Evolutionary conservation across 768 basidiomycete species (phyloP).

Genomic region (Serendipita sp.): DNA sequence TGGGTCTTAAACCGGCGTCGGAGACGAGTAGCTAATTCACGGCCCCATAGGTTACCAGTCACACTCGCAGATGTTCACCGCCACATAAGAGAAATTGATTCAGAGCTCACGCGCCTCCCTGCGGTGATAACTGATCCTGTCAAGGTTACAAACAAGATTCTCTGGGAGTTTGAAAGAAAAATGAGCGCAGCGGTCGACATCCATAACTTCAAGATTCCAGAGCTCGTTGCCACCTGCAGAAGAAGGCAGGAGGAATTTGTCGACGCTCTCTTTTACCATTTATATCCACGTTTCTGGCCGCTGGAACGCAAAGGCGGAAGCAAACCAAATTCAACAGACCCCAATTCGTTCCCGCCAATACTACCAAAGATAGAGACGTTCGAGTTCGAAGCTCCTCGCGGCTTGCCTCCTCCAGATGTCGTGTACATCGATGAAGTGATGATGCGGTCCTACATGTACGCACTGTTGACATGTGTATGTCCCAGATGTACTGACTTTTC

Average conservation of each 20-base stretch:
- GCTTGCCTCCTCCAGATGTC: background rate
- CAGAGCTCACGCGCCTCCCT: background rate
- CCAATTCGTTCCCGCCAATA: background rate
- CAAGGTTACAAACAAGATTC: background rate
- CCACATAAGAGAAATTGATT: background rate
- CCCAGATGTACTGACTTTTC: background rate
- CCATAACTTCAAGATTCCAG: conserved; percentile 3
- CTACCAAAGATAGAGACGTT: background rate
- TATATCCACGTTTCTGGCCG: background rate
- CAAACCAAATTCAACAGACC: background rate
- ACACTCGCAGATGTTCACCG: background rate
- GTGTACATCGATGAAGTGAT: conserved; percentile 3
- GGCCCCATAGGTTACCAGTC: background rate
- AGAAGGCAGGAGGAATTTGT: background rate
- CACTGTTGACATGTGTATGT: background rate
- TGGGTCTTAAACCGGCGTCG: background rate
- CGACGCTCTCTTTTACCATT: background rate
- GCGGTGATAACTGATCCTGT: background rate
- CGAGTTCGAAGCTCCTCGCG: background rate
- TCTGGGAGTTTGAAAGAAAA: background rate
- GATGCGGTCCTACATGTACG: background rate
- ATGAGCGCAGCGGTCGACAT: background rate
- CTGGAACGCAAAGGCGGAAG: background rate
- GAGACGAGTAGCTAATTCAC: background rate
- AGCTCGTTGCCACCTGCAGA: background rate